These are phyloP conservation scores for Trichoderma sp. DNA, from an alignment of 2,329 filamentous ascomycete genomes.

Conservation along the genomic window DNA sequence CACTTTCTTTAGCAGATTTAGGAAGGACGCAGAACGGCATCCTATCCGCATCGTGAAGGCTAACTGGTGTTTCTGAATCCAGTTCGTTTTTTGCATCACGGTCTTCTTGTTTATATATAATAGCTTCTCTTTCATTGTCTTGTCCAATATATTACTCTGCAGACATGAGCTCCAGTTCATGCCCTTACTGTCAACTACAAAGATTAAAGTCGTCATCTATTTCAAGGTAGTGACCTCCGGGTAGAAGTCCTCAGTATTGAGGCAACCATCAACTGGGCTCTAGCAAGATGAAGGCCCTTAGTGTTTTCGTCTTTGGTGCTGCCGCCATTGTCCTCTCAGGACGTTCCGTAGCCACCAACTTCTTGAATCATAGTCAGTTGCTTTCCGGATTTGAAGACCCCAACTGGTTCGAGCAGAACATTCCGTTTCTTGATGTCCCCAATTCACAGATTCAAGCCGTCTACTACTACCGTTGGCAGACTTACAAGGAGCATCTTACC, in stretches of 20 bases:
- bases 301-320: background rate
- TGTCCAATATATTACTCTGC: too few species aligned
- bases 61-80: background rate
- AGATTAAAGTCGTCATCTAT: fast-evolving
- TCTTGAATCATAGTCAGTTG: background rate
- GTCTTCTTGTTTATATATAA: background rate
- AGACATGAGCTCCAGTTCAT: background rate
- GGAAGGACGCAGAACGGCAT: background rate
- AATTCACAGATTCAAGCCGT: background rate
- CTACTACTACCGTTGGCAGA: background rate
- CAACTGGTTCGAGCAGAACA: background rate
- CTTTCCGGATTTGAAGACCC: background rate
- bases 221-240: background rate
- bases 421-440: background rate
- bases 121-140: background rate
- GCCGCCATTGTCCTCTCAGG: background rate
- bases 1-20: background rate
- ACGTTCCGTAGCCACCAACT: background rate
- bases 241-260: background rate
- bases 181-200: background rate
- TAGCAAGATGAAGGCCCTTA: background rate
- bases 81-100: too few species aligned
- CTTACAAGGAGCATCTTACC: background rate
- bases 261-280: background rate
- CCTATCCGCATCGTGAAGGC: background rate